Evolutionary conservation across 139 green algal species (phyloP).

Genomic region (Volvox reticuliferus): DNA sequence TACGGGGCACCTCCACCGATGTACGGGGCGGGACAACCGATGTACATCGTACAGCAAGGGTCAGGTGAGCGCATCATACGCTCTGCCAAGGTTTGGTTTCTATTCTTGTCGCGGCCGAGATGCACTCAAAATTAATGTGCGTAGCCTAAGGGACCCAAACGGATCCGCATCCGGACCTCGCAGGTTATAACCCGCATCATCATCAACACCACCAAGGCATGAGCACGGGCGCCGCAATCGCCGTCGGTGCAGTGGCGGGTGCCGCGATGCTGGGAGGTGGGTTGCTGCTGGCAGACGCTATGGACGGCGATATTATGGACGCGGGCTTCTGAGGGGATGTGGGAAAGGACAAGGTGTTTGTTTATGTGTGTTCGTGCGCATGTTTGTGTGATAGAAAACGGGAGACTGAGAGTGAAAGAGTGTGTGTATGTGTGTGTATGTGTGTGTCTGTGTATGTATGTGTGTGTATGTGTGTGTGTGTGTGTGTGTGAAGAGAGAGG

Average conservation of each 20-base stretch:
- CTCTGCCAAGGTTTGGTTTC: too few species aligned
- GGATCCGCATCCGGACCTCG: background rate
- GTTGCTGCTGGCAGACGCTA: constrained; percentile 11
- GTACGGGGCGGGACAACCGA: background rate
- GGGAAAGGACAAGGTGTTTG: background rate
- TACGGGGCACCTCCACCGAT: background rate
- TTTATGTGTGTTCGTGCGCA: background rate
- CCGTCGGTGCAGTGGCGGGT: constrained; percentile 4
- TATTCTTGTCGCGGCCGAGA: too few species aligned
- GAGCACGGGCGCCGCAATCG: constrained; percentile 4
- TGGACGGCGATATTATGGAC: constrained; percentile 22
- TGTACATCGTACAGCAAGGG: background rate
- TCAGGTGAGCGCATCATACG: background rate
- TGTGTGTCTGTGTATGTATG: background rate
- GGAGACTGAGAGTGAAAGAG: too few species aligned
- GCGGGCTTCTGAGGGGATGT: constrained; percentile 2
- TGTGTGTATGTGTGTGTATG: background rate
- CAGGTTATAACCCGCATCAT: background rate
- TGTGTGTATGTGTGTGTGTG: too few species aligned
- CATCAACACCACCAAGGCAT: constrained; percentile 13
- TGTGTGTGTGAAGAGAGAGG: too few species aligned
- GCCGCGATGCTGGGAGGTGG: background rate
- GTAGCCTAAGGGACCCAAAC: background rate
- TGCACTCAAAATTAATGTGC: too few species aligned
- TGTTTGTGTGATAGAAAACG: too few species aligned